Evolutionary conservation across 495 filamentous ascomycete genomes (phyloP), one percentile per base, ranked within the genome.

Genomic region (Lepidopterella palustris): DNA sequence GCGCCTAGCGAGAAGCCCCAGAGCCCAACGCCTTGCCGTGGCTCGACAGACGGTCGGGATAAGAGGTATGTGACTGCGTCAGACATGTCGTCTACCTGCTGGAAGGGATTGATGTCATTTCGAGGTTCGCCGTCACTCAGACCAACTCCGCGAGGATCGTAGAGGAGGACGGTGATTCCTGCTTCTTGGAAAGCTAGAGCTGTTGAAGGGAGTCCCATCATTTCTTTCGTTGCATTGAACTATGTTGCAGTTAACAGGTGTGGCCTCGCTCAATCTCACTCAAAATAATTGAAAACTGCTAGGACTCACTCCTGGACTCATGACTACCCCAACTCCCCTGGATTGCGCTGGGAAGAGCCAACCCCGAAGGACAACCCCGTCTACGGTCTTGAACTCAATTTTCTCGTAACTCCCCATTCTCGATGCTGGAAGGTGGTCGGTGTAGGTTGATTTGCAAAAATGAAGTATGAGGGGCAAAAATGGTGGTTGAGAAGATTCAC

Each of bases 181-280:
- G 11, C 18, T 9, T 18, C 45, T 10, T 6, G 6, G 21, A 56
- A 56, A 9, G 11, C 11, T 18, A 6, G 15, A 5, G 53, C 53
- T 5, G 45, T 31, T 5, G 18, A 15, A 13, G 53, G 15, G 5
- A 29, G n/a, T n/a, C n/a, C 35, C 15, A 45, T 10, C 18, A 45
- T 56, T 27, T 56, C 53, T 25, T 56, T 56, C 18, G 29, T 9
- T 5, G 5, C n/a, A 21, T 56, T 56, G 53, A 56, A 56, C 53
- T 56, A 21, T 5, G n/a, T 27, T 5, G 28, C 9, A 5, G 27
- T 11, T 23, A 13, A 15, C n/a, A n/a, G n/a, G n/a, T n/a, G n/a
- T n/a, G n/a, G n/a, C n/a, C n/a, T n/a, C n/a, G n/a, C n/a, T n/a
- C n/a, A n/a, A n/a, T n/a, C n/a, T n/a, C n/a, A n/a, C n/a, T n/a